Percentiles rank a stretch among this genome's conserved stretches.
These are phyloP conservation scores for Wilcoxina mikolae DNA, from an alignment of 495 filamentous ascomycete species.

Conservation along the genomic window DNA sequence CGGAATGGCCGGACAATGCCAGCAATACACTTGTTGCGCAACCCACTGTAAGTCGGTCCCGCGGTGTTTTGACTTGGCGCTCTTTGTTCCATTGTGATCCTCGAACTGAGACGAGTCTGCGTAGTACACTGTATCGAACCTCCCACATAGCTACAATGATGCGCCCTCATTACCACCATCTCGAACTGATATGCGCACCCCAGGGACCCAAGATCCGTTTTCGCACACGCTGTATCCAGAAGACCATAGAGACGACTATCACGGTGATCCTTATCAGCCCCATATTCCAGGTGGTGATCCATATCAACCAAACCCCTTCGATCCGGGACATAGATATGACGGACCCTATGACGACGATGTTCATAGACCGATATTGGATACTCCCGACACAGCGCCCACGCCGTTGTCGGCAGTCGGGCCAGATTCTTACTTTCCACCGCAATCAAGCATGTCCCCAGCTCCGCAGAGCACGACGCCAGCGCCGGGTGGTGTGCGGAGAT, in stretches of 20 bases:
- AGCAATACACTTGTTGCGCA: slow-evolving; percentile 20
- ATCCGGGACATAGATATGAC: background rate
- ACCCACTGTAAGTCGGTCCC: slow-evolving; percentile 23
- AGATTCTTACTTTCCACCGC: slow-evolving; percentile 11
- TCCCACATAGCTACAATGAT: slow-evolving; percentile 23
- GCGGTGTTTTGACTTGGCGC: background rate
- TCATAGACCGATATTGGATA: slow-evolving; percentile 30
- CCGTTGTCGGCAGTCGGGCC: slow-evolving; percentile 17
- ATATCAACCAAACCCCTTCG: background rate
- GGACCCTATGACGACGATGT: slow-evolving; percentile 31
- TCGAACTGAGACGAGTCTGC: background rate
- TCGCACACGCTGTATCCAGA: slow-evolving; percentile 17
- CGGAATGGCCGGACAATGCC: slow-evolving; percentile 20
- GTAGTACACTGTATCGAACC: slow-evolving; percentile 25
- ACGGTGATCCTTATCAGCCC: slow-evolving; percentile 14
- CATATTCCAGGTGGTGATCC: slow-evolving; percentile 13
- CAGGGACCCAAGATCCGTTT: slow-evolving; percentile 4
- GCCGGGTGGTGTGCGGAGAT: slow-evolving; percentile 60
- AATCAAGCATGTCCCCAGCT: slow-evolving; percentile 14
- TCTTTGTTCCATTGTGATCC: background rate
- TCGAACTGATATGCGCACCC: slow-evolving; percentile 11
- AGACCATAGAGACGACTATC: slow-evolving; percentile 17
- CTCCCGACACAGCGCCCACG: slow-evolving; percentile 5
- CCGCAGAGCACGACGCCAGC: slow-evolving; percentile 31
- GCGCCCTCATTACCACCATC: slow-evolving; percentile 20